Conservation (phyloP, 106 monocot species). For the Dendrobium catenatum region DNA sequence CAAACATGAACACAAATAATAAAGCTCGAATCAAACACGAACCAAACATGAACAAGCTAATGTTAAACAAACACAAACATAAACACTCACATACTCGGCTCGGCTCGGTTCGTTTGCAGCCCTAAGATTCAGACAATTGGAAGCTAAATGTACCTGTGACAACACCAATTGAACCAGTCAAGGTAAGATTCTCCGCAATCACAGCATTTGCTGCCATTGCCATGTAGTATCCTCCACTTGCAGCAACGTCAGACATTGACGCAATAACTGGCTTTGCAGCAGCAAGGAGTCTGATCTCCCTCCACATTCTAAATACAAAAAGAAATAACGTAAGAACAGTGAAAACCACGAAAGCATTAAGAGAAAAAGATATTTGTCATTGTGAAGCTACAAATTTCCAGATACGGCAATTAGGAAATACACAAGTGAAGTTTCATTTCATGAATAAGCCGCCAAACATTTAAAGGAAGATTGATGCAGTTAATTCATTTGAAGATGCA, state of each 20-base stretch:
- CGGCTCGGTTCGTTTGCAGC: too few species aligned
- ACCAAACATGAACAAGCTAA: too few species aligned
- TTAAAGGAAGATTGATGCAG: conserved; percentile 1
- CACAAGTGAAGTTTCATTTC: background rate
- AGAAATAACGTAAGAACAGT: background rate
- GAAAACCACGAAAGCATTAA: background rate
- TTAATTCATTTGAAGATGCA: background rate
- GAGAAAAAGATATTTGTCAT: background rate
- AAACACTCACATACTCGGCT: too few species aligned
- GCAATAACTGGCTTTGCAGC: conserved; percentile 87
- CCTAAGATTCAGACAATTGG: too few species aligned
- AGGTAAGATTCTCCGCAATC: conserved; percentile 86
- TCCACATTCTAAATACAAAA: conserved; percentile 67
- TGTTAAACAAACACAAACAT: too few species aligned
- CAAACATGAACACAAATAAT: too few species aligned
- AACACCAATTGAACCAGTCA: conserved; percentile 98
- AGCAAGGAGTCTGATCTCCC: conserved; percentile 90
- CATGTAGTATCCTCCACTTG: conserved; percentile 99
- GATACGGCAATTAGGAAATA: background rate
- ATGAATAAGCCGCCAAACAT: background rate
- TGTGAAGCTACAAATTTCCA: background rate
- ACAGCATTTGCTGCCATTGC: conserved; percentile 86
- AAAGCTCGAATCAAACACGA: too few species aligned
- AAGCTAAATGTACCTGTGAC: conserved; percentile 59
- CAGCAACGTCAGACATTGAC: conserved; percentile 97